These are phyloP conservation scores for Yarrowia osloensis DNA, from an alignment of 805 yeast species.

Conservation along the genomic window DNA sequence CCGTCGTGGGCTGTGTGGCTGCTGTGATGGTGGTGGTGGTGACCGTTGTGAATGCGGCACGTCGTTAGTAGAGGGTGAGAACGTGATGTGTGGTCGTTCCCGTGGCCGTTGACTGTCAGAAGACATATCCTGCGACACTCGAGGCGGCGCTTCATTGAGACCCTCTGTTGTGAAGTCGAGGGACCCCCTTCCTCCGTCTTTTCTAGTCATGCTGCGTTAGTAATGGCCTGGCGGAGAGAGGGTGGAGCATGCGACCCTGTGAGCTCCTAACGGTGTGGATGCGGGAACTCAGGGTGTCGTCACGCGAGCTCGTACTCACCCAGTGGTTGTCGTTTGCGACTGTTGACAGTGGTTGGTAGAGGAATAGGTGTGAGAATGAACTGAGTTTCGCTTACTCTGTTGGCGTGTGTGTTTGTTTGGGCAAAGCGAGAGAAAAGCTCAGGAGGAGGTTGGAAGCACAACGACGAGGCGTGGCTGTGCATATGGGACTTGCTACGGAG, in stretches of 20 bases:
- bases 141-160: conserved; percentile 21
- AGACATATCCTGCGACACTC: conserved; percentile 1
- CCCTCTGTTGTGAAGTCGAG: conserved; percentile 26
- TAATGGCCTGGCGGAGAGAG: background rate
- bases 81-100: conserved; percentile 13
- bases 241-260: background rate
- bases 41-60: conserved; percentile 20
- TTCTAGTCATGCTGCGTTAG: conserved; percentile 28
- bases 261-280: background rate
- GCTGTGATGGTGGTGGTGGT: background rate
- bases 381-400: conserved; percentile 28
- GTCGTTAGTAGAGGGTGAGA: conserved; percentile 28
- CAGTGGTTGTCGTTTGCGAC: background rate
- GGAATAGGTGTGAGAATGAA: background rate
- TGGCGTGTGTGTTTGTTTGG: conserved; percentile 13
- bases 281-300: background rate
- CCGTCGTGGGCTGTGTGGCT: conserved; percentile 8
- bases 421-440: conserved; percentile 13
- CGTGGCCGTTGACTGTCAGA: background rate
- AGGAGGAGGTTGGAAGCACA: background rate
- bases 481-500: background rate
- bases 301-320: background rate
- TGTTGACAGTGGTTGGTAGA: conserved; percentile 2
- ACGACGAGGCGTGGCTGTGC: background rate
- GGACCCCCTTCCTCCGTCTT: conserved; percentile 29